Evolutionary conservation across 345 rosid genomes (phyloP).

Genomic region (Rhodomyrtus tomentosa): DNA sequence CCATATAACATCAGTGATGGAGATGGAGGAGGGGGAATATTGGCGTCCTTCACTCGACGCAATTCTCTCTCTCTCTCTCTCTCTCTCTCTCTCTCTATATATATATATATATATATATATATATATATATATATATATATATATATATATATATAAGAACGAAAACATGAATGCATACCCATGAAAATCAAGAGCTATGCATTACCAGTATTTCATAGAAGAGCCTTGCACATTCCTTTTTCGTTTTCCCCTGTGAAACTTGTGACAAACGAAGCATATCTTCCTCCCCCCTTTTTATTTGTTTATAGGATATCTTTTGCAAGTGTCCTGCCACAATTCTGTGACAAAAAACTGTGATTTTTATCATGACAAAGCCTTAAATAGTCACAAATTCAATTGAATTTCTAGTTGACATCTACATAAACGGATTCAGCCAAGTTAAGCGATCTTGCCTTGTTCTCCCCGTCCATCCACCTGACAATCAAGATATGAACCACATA

Average conservation of each 20-base stretch:
- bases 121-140: too few species aligned
- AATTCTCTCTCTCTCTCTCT: too few species aligned
- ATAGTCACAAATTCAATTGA: neutral
- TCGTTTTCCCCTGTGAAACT: conserved; percentile 42
- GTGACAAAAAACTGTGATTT: conserved; percentile 3
- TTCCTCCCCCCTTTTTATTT: conserved; percentile 22
- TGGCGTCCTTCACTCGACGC: neutral
- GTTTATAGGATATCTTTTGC: conserved; percentile 24
- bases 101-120: too few species aligned
- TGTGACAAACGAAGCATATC: conserved; percentile 39
- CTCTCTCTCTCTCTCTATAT: too few species aligned
- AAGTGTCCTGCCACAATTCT: conserved; percentile 46
- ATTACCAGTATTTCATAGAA: conserved; percentile 89
- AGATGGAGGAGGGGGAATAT: neutral
- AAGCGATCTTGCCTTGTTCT: conserved; percentile 33
- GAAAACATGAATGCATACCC: neutral
- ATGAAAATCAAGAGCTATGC: neutral
- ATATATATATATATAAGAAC: too few species aligned
- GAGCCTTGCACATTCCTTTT: conserved; percentile 50
- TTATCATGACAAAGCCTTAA: neutral
- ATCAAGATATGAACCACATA: neutral
- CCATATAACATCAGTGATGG: neutral
- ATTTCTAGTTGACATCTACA: neutral
- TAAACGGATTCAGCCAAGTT: neutral
- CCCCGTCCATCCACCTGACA: conserved; percentile 51